Conservation (phyloP, 129 eudicot genomes). For the Flaveria bidentis region DNA sequence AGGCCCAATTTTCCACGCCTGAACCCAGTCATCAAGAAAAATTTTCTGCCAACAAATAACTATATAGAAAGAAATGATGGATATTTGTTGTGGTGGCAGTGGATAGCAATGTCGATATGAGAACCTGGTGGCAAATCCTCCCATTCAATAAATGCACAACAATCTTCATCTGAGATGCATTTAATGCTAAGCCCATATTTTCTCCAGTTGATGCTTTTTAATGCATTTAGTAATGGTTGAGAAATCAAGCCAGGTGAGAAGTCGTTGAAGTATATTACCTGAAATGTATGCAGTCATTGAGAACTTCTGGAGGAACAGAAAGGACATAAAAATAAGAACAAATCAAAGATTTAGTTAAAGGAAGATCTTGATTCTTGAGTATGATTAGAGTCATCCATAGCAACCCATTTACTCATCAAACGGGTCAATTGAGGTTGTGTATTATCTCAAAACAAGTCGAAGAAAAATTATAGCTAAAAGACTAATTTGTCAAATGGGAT, state of each 20-base stretch:
- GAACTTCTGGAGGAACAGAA: background rate
- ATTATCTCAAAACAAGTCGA: background rate
- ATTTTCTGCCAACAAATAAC: background rate
- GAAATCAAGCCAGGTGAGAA: slow-evolving; percentile 55
- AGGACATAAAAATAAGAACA: background rate
- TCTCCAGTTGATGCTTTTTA: slow-evolving; percentile 73
- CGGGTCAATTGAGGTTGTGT: background rate
- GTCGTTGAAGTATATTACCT: slow-evolving; percentile 83
- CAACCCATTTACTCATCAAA: background rate
- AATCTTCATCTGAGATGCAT: slow-evolving; percentile 51
- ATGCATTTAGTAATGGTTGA: slow-evolving; percentile 57
- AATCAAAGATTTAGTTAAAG: background rate
- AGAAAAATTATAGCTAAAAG: background rate
- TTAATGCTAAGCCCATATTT: slow-evolving; percentile 61
- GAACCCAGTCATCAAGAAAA: background rate
- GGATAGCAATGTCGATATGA: slow-evolving; percentile 78
- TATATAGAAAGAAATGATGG: slow-evolving; percentile 39
- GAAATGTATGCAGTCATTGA: slow-evolving; percentile 31
- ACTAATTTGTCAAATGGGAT: background rate
- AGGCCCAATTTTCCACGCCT: background rate
- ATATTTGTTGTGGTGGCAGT: slow-evolving; percentile 63
- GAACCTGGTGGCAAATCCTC: slow-evolving; percentile 62
- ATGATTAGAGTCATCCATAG: background rate
- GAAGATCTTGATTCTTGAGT: background rate
- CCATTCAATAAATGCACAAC: slow-evolving; percentile 69